Evolutionary conservation across 345 rosid species (phyloP).

Genomic region (Lenwebbia sp.): DNA sequence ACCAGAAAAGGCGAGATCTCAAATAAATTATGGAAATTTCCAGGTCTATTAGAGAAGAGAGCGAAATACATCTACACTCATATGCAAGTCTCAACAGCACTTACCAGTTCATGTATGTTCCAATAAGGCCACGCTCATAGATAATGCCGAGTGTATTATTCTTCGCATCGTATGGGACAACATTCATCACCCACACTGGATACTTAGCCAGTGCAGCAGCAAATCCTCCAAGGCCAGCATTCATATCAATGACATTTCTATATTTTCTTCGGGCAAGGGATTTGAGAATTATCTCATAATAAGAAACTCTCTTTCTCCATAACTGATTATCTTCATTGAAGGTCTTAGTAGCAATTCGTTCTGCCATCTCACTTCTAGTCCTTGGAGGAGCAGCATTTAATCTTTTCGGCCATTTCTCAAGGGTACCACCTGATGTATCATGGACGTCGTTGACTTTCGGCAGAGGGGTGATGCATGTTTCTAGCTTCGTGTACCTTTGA

Average conservation of each 20-base stretch:
- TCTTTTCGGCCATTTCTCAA: conserved; percentile 41
- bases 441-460: conserved; percentile 11
- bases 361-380: conserved; percentile 11
- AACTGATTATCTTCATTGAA: conserved; percentile 25
- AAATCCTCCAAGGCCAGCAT: conserved; percentile 61
- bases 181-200: conserved; percentile 77
- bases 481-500: conserved; percentile 44
- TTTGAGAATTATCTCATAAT: conserved; percentile 31
- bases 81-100: not conserved
- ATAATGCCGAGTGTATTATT: conserved; percentile 41
- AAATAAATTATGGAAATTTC: not conserved
- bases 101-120: conserved; percentile 72
- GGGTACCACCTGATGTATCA: conserved; percentile 23
- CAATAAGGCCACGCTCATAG: conserved; percentile 62
- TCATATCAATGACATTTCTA: conserved; percentile 69
- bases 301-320: conserved; percentile 33
- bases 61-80: not conserved
- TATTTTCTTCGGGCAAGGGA: conserved; percentile 24
- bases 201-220: conserved; percentile 44
- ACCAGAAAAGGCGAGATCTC: not conserved
- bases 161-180: conserved; percentile 31
- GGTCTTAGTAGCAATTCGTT: conserved; percentile 17
- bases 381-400: conserved; percentile 29
- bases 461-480: conserved; percentile 47
- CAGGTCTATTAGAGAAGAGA: not conserved